Conservation (phyloP, 2,329 filamentous ascomycete species). For the Stagonosporopsis cucurbitacearum region DNA sequence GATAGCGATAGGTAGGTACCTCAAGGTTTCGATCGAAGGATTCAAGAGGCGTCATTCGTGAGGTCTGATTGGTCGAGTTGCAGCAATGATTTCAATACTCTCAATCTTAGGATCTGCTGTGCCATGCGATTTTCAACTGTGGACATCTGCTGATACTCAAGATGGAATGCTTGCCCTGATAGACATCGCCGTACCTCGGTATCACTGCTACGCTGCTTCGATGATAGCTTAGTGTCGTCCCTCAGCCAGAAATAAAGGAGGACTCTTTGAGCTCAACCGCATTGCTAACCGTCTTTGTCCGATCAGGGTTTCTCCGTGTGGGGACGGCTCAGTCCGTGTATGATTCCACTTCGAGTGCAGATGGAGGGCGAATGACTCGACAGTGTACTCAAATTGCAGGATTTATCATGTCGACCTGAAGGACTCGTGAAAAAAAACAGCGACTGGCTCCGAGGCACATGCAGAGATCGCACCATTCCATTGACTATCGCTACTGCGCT, state of each 20-base stretch:
- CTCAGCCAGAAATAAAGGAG: neutral
- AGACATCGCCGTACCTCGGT: neutral
- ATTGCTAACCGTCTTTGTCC: neutral
- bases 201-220: neutral
- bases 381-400: neutral
- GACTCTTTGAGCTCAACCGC: neutral
- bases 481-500: neutral
- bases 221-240: neutral
- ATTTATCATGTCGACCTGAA: neutral
- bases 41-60: conserved; percentile 3
- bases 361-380: conserved; percentile 5
- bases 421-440: neutral
- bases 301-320: neutral
- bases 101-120: neutral
- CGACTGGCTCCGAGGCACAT: neutral
- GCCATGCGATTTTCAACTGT: neutral
- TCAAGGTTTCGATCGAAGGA: neutral
- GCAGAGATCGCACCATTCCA: conserved; percentile 5
- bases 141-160: neutral
- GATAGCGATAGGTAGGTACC: too few species aligned
- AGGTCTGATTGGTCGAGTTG: neutral
- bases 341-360: neutral
- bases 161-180: neutral
- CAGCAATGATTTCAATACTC: neutral
- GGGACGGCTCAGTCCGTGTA: neutral